phyloP scores from a whole-genome alignment of 2,329 filamentous ascomycete species.

The Magnaporthales sp. region DNA sequence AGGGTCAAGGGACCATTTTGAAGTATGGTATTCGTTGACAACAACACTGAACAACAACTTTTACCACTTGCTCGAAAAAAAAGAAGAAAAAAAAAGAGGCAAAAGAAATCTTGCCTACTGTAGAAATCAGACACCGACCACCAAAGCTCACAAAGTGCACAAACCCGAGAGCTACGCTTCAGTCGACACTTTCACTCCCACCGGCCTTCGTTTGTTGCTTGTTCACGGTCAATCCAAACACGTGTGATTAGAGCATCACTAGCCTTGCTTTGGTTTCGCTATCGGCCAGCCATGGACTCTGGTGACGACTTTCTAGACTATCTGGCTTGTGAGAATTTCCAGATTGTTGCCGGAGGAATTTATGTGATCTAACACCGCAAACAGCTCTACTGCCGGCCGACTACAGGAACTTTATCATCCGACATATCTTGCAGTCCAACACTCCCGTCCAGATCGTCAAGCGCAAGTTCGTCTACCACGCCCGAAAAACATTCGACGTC shows the following conservation, averaged over 20 bases:
- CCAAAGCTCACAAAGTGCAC: background rate
- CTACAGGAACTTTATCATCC: slow-evolving; percentile 37
- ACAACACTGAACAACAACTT: background rate
- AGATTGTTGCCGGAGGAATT: background rate
- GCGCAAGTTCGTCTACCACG: slow-evolving; percentile 21
- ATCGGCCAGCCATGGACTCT: background rate
- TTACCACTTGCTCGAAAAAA: background rate
- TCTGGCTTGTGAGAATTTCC: background rate
- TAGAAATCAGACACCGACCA: background rate
- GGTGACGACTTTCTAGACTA: background rate
- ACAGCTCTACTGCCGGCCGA: slow-evolving; percentile 24
- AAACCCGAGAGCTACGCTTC: background rate
- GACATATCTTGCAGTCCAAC: slow-evolving; percentile 36
- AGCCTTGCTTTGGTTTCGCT: background rate
- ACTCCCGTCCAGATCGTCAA: slow-evolving; percentile 34
- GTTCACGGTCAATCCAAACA: background rate
- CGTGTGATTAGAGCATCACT: background rate
- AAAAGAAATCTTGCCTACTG: background rate
- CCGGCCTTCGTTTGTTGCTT: background rate
- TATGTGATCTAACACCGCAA: background rate
- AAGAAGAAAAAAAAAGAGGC: background rate
- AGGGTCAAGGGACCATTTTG: background rate
- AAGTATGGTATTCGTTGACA: background rate
- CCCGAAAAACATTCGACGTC: slow-evolving; percentile 18
- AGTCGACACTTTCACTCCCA: background rate